Evolutionary conservation across 2,329 filamentous ascomycete species (phyloP).

Genomic region (Sporothrix sp.): DNA sequence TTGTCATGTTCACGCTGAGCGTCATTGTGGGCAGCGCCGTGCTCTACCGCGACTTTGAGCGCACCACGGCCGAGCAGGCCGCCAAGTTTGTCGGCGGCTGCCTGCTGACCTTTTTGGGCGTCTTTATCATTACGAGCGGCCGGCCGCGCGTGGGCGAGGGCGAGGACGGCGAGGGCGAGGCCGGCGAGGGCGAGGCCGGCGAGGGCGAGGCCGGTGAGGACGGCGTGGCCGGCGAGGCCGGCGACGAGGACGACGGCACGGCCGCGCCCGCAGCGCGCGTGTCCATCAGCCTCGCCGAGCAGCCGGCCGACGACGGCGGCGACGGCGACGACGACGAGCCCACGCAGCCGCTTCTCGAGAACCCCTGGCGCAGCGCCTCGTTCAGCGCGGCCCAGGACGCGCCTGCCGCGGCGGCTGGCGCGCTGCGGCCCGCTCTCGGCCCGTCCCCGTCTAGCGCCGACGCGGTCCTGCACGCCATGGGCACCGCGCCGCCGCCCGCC

Average conservation of each 20-base stretch:
- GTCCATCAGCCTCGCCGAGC: too few relatives aligned
- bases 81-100: constrained; percentile 85
- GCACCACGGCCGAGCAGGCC: constrained; percentile 62
- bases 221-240: constrained; percentile 45
- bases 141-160: constrained; percentile 50
- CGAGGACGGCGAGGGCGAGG: constrained; percentile 53
- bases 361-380: constrained; percentile 30
- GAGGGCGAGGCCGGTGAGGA: constrained; percentile 49
- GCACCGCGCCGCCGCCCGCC: constrained; percentile 13
- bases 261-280: too few relatives aligned
- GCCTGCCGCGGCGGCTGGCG: constrained; percentile 16
- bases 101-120: constrained; percentile 83
- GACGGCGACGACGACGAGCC: constrained; percentile 13
- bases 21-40: constrained; percentile 92
- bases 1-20: constrained; percentile 90
- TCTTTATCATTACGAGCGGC: constrained; percentile 93
- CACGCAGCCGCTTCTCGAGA: constrained; percentile 30
- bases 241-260: constrained; percentile 23
- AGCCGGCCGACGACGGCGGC: neutral
- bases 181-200: constrained; percentile 46
- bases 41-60: constrained; percentile 89
- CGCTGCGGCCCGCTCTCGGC: constrained; percentile 10
- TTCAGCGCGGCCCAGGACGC: neutral
- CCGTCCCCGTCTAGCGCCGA: constrained; percentile 22
- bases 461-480: constrained; percentile 17